Conservation (phyloP, 805 yeast genomes). For the Pichia kluyveri region DNA sequence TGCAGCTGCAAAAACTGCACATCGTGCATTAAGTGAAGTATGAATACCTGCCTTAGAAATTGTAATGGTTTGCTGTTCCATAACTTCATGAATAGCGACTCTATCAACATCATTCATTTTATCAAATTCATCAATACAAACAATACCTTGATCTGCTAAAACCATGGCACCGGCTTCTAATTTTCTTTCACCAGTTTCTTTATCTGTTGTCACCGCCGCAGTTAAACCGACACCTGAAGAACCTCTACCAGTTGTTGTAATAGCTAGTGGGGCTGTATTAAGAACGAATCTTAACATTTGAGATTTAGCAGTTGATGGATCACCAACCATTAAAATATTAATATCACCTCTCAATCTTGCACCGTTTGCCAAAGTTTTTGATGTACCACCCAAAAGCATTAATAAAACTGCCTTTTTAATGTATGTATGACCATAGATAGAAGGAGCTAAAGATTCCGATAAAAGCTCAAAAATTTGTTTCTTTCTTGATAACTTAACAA, state of each 20-base stretch:
- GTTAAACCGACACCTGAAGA: constrained; percentile 99
- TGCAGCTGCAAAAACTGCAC: constrained; percentile 96
- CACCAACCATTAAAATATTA: constrained; percentile 94
- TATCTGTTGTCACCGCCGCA: constrained; percentile 94
- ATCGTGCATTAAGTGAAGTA: constrained; percentile 91
- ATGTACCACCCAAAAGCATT: constrained; percentile 90
- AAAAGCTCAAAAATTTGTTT: constrained; percentile 67
- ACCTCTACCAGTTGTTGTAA: constrained; percentile 98
- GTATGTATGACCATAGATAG: constrained; percentile 87
- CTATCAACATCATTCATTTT: constrained; percentile 96
- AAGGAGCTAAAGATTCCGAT: constrained; percentile 86
- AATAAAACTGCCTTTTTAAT: constrained; percentile 86
- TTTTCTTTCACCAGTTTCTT: constrained; percentile 93
- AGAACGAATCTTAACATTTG: constrained; percentile 90
- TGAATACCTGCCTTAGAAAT: constrained; percentile 98
- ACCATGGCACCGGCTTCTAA: constrained; percentile 99
- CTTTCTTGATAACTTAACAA: constrained; percentile 67
- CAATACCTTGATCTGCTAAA: constrained; percentile 92
- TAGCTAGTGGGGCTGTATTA: constrained; percentile 90
- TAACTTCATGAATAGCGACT: constrained; percentile 97
- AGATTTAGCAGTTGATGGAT: constrained; percentile 97
- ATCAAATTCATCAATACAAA: constrained; percentile 97
- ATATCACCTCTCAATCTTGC: constrained; percentile 98
- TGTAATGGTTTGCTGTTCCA: constrained; percentile 99
- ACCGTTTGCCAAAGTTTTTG: constrained; percentile 88